phyloP scores from a whole-genome alignment of 306 rosid species.

The Hippophae tibetana region DNA sequence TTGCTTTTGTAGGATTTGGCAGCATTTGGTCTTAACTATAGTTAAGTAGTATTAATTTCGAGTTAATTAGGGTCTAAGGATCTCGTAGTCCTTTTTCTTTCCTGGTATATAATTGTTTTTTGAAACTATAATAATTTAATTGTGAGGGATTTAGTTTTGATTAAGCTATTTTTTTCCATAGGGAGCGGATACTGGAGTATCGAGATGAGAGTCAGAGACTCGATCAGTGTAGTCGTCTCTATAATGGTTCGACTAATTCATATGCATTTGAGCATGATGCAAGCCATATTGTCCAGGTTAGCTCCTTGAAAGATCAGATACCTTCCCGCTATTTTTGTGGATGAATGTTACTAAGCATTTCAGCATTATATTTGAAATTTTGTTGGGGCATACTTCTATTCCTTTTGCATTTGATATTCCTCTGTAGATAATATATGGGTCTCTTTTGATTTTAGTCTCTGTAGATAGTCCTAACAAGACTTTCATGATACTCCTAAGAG shows the following conservation, averaged over 20 bases:
- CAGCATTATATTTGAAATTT: background rate
- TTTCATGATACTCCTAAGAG: background rate
- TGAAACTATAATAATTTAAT: background rate
- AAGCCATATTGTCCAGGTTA: slow-evolving; percentile 82
- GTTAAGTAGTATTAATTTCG: background rate
- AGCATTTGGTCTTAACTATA: background rate
- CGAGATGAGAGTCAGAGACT: slow-evolving; percentile 89
- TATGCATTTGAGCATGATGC: slow-evolving; percentile 91
- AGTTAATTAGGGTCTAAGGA: background rate
- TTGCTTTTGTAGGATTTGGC: background rate
- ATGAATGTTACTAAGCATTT: background rate
- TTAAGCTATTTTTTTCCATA: slow-evolving; percentile 19
- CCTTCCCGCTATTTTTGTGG: background rate
- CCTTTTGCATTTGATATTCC: background rate
- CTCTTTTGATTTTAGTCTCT: background rate
- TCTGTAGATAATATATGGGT: background rate
- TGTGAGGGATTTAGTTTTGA: slow-evolving; percentile 20
- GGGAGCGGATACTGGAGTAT: slow-evolving; percentile 77
- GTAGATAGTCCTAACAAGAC: background rate
- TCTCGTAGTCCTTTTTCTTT: background rate
- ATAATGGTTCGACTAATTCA: slow-evolving; percentile 65
- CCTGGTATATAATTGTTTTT: background rate
- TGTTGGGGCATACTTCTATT: background rate
- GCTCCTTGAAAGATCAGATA: background rate
- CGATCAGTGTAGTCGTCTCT: slow-evolving; percentile 91